Evolutionary conservation across 176 grass and related monocot species (phyloP).

Genomic region (Oryza longistaminata): DNA sequence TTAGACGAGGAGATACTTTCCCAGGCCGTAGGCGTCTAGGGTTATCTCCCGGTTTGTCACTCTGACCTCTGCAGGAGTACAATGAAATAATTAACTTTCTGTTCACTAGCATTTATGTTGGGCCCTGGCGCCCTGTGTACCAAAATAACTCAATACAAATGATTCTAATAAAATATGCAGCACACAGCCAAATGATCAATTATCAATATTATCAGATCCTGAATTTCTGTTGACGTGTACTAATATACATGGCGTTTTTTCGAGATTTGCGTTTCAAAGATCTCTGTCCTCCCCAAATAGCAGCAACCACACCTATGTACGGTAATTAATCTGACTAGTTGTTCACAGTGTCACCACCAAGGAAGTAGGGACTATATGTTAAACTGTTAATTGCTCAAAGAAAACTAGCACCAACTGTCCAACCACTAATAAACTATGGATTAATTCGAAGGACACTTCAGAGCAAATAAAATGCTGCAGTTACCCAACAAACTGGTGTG

Average conservation of each 20-base stretch:
- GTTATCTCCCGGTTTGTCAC: constrained; percentile 54
- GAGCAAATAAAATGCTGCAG: neutral
- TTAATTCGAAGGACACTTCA: neutral
- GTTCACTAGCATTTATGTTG: neutral
- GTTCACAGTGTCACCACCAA: too few species aligned
- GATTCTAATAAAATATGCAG: neutral
- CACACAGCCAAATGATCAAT: neutral
- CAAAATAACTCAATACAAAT: neutral
- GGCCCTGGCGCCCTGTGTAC: neutral
- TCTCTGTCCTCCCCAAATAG: neutral
- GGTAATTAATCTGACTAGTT: too few species aligned
- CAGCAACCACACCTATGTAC: neutral
- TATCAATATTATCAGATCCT: neutral
- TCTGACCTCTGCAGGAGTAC: constrained; percentile 50
- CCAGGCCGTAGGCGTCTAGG: constrained; percentile 67
- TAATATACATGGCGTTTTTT: neutral
- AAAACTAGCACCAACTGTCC: neutral
- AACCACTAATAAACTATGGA: neutral
- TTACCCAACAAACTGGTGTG: neutral
- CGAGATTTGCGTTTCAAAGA: neutral
- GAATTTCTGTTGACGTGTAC: neutral
- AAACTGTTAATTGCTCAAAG: neutral
- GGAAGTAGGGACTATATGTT: neutral
- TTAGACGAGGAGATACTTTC: constrained; percentile 81
- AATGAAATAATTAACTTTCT: constrained; percentile 15